Evolutionary conservation across 2,329 filamentous ascomycete species (phyloP).

Genomic region (Sporothrix mexicana): DNA sequence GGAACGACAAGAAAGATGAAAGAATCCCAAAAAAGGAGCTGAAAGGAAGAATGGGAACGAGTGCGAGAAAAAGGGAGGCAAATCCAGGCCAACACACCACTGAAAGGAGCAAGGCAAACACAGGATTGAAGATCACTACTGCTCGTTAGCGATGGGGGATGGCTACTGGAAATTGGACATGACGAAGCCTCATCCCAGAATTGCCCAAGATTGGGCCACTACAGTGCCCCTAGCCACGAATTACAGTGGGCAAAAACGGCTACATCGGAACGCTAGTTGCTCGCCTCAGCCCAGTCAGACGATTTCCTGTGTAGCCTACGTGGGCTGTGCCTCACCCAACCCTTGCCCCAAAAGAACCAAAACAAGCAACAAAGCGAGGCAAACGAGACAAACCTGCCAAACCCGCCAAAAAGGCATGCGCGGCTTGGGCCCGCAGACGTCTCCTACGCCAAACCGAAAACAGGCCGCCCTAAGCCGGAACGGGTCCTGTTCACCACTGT

Average conservation of each 20-base stretch:
- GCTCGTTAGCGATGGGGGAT: neutral
- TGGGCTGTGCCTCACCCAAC: too few relatives aligned
- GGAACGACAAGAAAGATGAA: conserved; percentile 12
- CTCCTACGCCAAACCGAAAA: neutral
- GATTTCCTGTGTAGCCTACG: too few relatives aligned
- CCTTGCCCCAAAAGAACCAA: too few relatives aligned
- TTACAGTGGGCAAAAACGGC: neutral
- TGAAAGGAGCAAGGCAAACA: neutral
- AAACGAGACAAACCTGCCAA: neutral
- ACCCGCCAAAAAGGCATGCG: neutral
- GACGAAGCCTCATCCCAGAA: conserved; percentile 7
- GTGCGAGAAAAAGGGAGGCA: neutral
- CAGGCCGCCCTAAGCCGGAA: neutral
- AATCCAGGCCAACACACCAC: neutral
- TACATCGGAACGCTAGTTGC: neutral
- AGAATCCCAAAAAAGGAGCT: neutral
- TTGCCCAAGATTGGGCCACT: neutral
- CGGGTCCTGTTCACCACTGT: neutral
- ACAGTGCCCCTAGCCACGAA: neutral
- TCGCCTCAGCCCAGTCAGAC: too few relatives aligned
- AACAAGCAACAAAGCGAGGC: too few relatives aligned
- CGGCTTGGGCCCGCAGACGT: conserved; percentile 9
- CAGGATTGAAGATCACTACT: neutral
- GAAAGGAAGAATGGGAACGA: neutral
- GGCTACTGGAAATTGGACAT: conserved; percentile 26